Evolutionary conservation across 345 rosid genomes (phyloP).

Genomic region (Hypericum perforatum): DNA sequence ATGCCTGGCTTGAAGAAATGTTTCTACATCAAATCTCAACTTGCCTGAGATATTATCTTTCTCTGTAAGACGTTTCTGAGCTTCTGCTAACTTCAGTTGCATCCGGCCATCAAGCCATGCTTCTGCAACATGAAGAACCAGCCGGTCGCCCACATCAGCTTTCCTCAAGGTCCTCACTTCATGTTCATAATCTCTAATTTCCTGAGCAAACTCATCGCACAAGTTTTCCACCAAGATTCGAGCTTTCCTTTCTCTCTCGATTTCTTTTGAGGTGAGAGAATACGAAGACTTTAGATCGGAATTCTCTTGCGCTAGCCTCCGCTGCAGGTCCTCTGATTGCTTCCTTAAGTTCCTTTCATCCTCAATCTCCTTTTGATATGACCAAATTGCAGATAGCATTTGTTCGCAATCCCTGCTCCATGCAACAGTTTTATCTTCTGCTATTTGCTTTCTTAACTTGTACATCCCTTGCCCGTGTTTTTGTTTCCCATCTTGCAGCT

Average conservation of each 20-base stretch:
- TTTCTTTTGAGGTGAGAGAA: conserved; percentile 17
- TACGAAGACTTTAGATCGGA: conserved; percentile 14
- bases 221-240: conserved; percentile 18
- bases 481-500: conserved; percentile 17
- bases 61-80: conserved; percentile 1
- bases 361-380: conserved; percentile 12
- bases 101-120: conserved; percentile 28
- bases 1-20: conserved; percentile 23
- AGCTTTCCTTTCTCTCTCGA: conserved; percentile 22
- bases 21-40: conserved; percentile 16
- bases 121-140: conserved; percentile 27
- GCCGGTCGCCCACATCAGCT: conserved; percentile 11
- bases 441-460: conserved; percentile 14
- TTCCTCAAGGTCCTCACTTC: conserved; percentile 16
- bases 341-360: conserved; percentile 21
- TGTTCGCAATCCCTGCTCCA: conserved; percentile 15
- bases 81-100: conserved; percentile 17
- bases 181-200: conserved; percentile 20
- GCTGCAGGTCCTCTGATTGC: conserved; percentile 19
- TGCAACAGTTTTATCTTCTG: conserved; percentile 11
- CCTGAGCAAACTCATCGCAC: conserved; percentile 26
- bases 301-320: conserved; percentile 19
- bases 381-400: conserved; percentile 15
- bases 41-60: conserved; percentile 20
- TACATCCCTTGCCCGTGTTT: conserved; percentile 13